A percentile compares a stretch with the other conserved stretches of the same genome.
These are phyloP conservation scores for Linnemannia zychae DNA, from an alignment of 192 early-diverging fungal species.

Conservation along the genomic window DNA sequence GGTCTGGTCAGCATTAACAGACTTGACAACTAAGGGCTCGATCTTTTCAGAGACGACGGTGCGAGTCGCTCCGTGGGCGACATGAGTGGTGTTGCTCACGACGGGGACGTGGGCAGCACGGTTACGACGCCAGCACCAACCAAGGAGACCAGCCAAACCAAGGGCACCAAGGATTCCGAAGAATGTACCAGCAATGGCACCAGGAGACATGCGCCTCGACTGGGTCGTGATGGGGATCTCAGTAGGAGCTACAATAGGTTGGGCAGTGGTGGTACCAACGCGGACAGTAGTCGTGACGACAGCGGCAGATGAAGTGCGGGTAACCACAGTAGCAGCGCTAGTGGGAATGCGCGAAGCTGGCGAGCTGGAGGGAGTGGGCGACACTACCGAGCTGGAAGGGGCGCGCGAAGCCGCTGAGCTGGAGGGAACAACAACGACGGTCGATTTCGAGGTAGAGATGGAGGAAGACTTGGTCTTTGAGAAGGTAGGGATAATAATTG, in stretches of 20 bases:
- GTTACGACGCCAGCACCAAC: slow-evolving; percentile 22
- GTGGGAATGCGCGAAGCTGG: neutral
- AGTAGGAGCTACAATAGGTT: neutral
- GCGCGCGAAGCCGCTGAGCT: neutral
- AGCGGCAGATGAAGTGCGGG: neutral
- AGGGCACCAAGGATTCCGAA: slow-evolving; percentile 22
- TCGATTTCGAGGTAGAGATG: neutral
- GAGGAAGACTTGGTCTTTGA: neutral
- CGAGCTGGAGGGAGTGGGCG: neutral
- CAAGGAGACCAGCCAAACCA: slow-evolving; percentile 17
- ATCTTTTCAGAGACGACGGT: slow-evolving; percentile 35
- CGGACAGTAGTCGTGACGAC: neutral
- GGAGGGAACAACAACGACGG: neutral
- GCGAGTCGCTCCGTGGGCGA: slow-evolving; percentile 5
- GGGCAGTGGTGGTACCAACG: neutral
- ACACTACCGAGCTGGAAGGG: no score
- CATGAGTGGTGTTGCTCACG: neutral
- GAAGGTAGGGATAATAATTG: neutral
- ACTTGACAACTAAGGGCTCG: slow-evolving; percentile 44
- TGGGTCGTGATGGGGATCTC: slow-evolving; percentile 12
- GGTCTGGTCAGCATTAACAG: slow-evolving; percentile 9
- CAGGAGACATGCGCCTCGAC: slow-evolving; percentile 7
- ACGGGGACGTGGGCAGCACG: slow-evolving; percentile 14
- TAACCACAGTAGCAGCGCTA: neutral
- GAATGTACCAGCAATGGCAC: slow-evolving; percentile 35